Evolutionary conservation across 2,329 filamentous ascomycete species (phyloP), one percentile per base, ranked within the genome.

Genomic region (Beauveria brongniartii): DNA sequence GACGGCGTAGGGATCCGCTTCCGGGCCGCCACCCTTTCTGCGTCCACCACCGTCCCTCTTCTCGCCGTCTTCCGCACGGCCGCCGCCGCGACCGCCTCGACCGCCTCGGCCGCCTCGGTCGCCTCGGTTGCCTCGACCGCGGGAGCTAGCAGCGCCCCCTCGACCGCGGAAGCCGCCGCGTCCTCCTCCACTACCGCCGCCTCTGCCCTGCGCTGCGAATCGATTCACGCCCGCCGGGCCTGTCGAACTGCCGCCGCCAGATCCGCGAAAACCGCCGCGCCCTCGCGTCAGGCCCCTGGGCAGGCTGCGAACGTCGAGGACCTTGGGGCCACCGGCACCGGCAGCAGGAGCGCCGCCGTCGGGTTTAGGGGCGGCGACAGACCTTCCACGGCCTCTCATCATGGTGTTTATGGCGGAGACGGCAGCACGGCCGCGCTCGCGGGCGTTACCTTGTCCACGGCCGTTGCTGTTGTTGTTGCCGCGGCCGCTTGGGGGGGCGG

Each of bases 221-320:
- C 59, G 44, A 28, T 61, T 61, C 7, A 24, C 3, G 18, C 52
- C 52, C 16, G 40, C 5, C 16, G 40, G 6, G 18, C 40, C 40
- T 6, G 40, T 43, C 16, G 40, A 16, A 24, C 46, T 24, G 20
- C n/a, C 22, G 51, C 37, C 51, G 51, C 63, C 54, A 46, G 63
- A 66, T 14, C 68, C 63, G 34, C 55, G 44, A 8, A 48, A 50
- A 14, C 68, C 67, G n/a, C 69, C 70, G 48, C 67, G 65, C 22
- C 69, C 67, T 22, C 69, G 65, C 20, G 67, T 54, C 3, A 68
- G 66, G 22, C 72, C 70, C 41, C 69, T 63, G 7, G 73, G 75
- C 14, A 78, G 67, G 61, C 67, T 76, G 61, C 68, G 71, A 59
- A 78, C 66, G 60, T 76, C 74, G 52, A 80, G 69, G 18, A 78